Conservation (phyloP, 805 yeast genomes). For the Cyberlindnera maritima region DNA sequence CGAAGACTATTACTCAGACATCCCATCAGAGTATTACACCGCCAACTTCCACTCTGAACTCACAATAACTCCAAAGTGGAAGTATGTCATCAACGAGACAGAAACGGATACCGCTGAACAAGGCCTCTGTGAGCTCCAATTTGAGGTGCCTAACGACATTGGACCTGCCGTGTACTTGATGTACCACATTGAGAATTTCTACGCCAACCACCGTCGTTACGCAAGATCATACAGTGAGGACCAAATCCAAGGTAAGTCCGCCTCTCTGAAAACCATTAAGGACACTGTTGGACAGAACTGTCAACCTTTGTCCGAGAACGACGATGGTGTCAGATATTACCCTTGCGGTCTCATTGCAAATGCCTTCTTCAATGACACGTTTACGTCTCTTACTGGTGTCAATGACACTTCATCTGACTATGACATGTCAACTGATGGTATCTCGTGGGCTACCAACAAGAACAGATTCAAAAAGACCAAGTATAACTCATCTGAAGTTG, state of each 20-base stretch:
- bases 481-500: constrained; percentile 58
- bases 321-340: constrained; percentile 59
- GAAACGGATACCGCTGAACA: constrained; percentile 46
- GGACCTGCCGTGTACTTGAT: constrained; percentile 73
- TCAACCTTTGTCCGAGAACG: constrained; percentile 57
- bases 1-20: constrained; percentile 38
- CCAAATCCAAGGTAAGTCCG: constrained; percentile 78
- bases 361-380: constrained; percentile 76
- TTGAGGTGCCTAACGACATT: constrained; percentile 68
- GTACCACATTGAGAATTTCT: constrained; percentile 84
- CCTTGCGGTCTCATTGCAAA: constrained; percentile 88
- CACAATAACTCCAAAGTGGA: constrained; percentile 64
- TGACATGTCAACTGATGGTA: constrained; percentile 48
- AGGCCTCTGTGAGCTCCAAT: constrained; percentile 67
- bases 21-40: constrained; percentile 56
- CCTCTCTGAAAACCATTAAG: constrained; percentile 49
- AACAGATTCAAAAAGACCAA: constrained; percentile 61
- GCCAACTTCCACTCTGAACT: constrained; percentile 53
- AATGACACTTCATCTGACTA: constrained; percentile 39
- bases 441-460: constrained; percentile 72
- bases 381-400: constrained; percentile 39
- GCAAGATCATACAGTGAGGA: constrained; percentile 84
- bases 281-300: constrained; percentile 52
- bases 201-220: constrained; percentile 92
- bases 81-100: constrained; percentile 40